These are phyloP conservation scores for Galerina marginata DNA, from an alignment of 768 basidiomycete species.

Conservation along the genomic window DNA sequence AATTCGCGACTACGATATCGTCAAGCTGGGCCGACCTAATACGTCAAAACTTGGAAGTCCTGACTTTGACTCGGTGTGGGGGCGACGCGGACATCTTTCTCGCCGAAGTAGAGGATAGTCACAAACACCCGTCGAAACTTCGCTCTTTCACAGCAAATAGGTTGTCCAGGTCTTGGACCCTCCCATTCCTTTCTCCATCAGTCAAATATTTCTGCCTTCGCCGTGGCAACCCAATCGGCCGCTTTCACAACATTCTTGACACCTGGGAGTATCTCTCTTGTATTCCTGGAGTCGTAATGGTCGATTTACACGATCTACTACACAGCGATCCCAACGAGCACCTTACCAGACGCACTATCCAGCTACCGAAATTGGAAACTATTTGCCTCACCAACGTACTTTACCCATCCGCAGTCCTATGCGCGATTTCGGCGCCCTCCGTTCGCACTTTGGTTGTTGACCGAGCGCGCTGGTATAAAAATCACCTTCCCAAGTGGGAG, in stretches of 20 bases:
- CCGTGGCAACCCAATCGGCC: background rate
- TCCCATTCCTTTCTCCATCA: slow-evolving; percentile 28
- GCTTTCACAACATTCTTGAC: slow-evolving; percentile 9
- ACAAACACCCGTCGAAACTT: slow-evolving; percentile 7
- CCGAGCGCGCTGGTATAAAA: background rate
- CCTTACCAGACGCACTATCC: background rate
- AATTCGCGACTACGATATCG: too few relatives aligned
- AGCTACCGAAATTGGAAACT: slow-evolving; percentile 11
- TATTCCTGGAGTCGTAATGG: slow-evolving; percentile 12
- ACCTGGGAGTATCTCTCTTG: slow-evolving; percentile 8
- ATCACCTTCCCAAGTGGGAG: too few relatives aligned
- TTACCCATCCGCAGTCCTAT: slow-evolving; percentile 23
- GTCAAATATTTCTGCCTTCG: slow-evolving; percentile 27
- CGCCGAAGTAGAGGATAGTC: background rate
- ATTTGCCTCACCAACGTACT: slow-evolving; percentile 22
- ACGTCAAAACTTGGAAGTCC: background rate
- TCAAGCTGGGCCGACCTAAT: too few relatives aligned
- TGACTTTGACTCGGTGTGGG: background rate
- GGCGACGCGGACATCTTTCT: background rate
- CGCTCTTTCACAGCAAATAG: slow-evolving; percentile 23
- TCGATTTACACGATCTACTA: slow-evolving; percentile 20
- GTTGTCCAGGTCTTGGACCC: slow-evolving; percentile 22
- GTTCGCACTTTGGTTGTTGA: slow-evolving; percentile 29
- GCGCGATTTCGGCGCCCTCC: slow-evolving; percentile 23
- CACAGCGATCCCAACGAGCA: background rate